phyloP scores from a whole-genome alignment of 148 eudicot genomes.

The Arbutus unedo region DNA sequence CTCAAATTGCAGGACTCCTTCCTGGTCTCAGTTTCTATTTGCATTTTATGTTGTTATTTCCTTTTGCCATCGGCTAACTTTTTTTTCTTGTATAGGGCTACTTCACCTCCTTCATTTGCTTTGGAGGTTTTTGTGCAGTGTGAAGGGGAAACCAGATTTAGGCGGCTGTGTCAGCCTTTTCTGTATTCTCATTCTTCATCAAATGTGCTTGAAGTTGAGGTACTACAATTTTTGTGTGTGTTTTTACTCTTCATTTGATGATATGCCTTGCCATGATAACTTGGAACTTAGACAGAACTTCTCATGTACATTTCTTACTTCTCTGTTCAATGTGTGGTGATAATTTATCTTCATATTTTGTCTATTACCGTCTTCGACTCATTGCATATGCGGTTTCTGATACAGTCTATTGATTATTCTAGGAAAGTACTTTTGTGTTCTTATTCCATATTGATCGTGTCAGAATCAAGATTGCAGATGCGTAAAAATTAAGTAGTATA shows the following conservation, averaged over 20 bases:
- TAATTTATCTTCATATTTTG: not conserved
- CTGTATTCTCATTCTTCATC: constrained; percentile 94
- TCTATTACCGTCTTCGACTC: not conserved
- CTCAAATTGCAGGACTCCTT: not conserved
- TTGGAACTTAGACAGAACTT: not conserved
- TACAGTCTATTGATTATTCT: not conserved
- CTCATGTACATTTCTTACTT: not conserved
- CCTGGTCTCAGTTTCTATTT: not conserved
- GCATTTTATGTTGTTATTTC: not conserved
- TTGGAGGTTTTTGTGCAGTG: constrained; percentile 95
- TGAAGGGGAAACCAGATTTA: constrained; percentile 95
- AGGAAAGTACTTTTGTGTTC: not conserved
- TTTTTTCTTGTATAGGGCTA: constrained; percentile 52
- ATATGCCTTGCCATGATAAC: not conserved
- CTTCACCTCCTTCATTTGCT: constrained; percentile 99
- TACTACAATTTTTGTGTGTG: constrained; percentile 21
- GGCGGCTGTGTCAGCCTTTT: constrained; percentile 92
- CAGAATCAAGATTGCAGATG: too few species aligned
- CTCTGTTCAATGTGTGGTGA: not conserved
- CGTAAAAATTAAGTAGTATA: too few species aligned
- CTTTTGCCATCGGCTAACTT: not conserved
- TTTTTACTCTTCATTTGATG: constrained; percentile 8
- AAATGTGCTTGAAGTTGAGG: constrained; percentile 97
- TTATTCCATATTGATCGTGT: not conserved
- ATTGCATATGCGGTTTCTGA: not conserved